These are phyloP conservation scores for Mollisia scopiformis DNA, from an alignment of 2,329 filamentous ascomycete species.

Conservation along the genomic window DNA sequence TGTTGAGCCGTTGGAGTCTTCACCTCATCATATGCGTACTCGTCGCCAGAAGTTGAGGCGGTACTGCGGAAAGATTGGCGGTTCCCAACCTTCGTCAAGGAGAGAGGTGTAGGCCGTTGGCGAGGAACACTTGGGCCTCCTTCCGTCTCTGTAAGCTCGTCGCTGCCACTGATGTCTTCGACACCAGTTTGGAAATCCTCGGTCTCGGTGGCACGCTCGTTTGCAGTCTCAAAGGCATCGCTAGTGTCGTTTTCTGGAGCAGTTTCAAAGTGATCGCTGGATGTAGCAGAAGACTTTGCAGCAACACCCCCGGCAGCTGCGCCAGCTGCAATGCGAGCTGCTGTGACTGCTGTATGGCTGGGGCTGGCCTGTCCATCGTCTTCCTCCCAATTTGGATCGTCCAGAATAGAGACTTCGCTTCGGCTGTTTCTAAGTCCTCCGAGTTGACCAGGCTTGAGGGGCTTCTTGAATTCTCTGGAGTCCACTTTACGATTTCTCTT, in stretches of 20 bases:
- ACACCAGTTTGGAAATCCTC: slow-evolving; percentile 95
- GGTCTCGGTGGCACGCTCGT: slow-evolving; percentile 84
- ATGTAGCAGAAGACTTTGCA: slow-evolving; percentile 42
- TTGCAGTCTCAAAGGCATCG: slow-evolving; percentile 71
- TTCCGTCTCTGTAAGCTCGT: slow-evolving; percentile 83
- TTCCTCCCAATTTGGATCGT: slow-evolving; percentile 92
- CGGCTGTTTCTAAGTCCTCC: slow-evolving; percentile 74
- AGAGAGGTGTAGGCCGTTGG: slow-evolving; percentile 44
- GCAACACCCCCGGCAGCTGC: slow-evolving; percentile 31
- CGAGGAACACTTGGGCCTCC: slow-evolving; percentile 40
- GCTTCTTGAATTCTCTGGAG: slow-evolving; percentile 77
- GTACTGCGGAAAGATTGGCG: slow-evolving; percentile 81
- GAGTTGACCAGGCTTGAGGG: slow-evolving; percentile 70
- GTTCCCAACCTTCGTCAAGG: slow-evolving; percentile 52
- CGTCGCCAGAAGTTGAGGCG: slow-evolving; percentile 82
- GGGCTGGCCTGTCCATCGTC: slow-evolving; percentile 61
- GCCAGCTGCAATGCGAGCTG: slow-evolving; percentile 36
- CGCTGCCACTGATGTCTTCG: slow-evolving; percentile 78
- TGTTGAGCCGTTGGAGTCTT: slow-evolving; percentile 66
- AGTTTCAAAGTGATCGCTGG: slow-evolving; percentile 76
- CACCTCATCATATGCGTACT: slow-evolving; percentile 65
- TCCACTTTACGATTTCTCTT: slow-evolving; percentile 67
- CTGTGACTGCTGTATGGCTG: slow-evolving; percentile 46
- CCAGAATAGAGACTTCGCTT: slow-evolving; percentile 79
- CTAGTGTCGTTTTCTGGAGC: slow-evolving; percentile 81